A percentile compares a stretch with the other conserved stretches of the same genome.
Evolutionary conservation across 1,284 basidiomycete genomes (phyloP).

Genomic region (Phenoliferia sp.): DNA sequence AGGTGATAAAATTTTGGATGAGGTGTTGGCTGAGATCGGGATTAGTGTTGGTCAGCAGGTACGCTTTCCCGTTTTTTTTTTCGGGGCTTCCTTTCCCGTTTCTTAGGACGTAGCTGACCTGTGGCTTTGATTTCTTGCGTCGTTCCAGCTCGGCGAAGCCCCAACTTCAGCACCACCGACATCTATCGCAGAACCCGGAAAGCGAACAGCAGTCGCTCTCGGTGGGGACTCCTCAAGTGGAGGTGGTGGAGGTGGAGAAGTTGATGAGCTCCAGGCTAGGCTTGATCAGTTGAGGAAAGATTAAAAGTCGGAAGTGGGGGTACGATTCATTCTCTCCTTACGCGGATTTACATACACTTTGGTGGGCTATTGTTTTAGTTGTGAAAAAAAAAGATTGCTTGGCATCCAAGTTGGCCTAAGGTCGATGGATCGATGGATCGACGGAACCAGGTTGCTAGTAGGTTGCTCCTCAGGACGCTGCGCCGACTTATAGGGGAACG

Average conservation of each 20-base stretch:
- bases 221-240: constrained; percentile 53
- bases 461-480: too few relatives aligned
- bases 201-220: constrained; percentile 71
- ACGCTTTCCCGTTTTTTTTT: constrained; percentile 31
- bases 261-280: constrained; percentile 82
- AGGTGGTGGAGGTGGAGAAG: constrained; percentile 55
- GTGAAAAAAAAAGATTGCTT: too few relatives aligned
- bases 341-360: too few relatives aligned
- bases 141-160: constrained; percentile 69
- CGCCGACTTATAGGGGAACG: too few relatives aligned
- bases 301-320: constrained; percentile 5
- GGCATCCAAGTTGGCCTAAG: too few relatives aligned
- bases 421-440: too few relatives aligned
- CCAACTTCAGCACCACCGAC: constrained; percentile 63
- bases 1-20: constrained; percentile 91
- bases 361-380: too few relatives aligned
- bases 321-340: too few relatives aligned
- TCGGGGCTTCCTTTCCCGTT: constrained; percentile 8
- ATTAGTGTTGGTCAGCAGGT: constrained; percentile 88
- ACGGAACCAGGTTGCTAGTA: too few relatives aligned
- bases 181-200: constrained; percentile 58
- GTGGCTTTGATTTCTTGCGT: neutral
- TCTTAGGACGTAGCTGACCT: constrained; percentile 15
- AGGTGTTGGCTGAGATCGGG: constrained; percentile 97
- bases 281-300: constrained; percentile 66